Evolutionary conservation across 2,329 filamentous ascomycete species (phyloP), one percentile per base, ranked within the genome.

Genomic region (Apiospora aurea): DNA sequence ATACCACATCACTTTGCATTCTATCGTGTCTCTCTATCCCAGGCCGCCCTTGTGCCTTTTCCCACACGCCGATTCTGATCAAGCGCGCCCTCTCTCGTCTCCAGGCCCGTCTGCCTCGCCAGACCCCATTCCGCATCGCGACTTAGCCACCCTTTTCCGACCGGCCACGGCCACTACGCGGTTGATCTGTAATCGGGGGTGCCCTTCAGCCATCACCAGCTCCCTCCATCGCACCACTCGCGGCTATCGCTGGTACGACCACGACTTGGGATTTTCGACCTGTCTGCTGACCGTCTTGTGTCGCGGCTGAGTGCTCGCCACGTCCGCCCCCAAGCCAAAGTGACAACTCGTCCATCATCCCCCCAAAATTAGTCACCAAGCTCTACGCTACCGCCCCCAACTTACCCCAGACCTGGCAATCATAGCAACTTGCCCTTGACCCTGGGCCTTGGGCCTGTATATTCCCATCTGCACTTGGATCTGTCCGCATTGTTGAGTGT

Each of bases 371-470:
- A 64, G 57, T 64, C 34, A 64, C 57, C 57, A 64, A 64, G 57
- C 57, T 64, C 57, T 64, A 64, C 57, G 57, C 57, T 64, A 64
- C 34, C 57, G 57, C 57, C 57, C 57, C 57, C 57, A 64, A 64
- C 57, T 64, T 64, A 64, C 57, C 57, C 57, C 57, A 64, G 57
- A 64, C 57, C 57, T 64, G 57, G 57, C 57, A 64, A 64, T 64
- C 57, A 64, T 64, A 64, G 57, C 57, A 64, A 24, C 10, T 64
- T 64, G 57, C 41, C 57, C 57, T 64, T 64, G 57, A 64, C 29
- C 57, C 57, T 64, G 57, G 57, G 57, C 57, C 57, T 41, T 64
- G 34, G 34, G 34, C 57, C 57, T 64, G 57, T 64, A 64, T 41
- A n/a, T 41, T 64, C 53, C 57, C 57, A 41, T n/a, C 57, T 38